Base-by-base conservation (phyloP, 1,284 basidiomycete genomes). In the Ganoderma sinense region DNA sequence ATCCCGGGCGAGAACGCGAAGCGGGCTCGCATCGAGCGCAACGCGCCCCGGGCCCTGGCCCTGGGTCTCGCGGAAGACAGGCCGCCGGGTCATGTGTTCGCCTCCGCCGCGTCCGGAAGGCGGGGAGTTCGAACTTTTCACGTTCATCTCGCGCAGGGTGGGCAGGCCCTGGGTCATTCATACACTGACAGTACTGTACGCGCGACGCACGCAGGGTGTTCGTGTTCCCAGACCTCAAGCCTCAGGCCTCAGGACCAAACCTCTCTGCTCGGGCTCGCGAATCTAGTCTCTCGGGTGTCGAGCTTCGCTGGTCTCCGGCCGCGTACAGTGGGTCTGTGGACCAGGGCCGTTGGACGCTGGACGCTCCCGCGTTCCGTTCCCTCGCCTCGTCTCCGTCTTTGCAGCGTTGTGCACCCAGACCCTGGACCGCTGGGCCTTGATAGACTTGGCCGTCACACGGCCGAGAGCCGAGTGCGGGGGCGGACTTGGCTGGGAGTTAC, bases 51-150 rank as follows among this genome's bases (percentile, higher is more conserved):
- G 18, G 1, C 48, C 48, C 2, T 51, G 53, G 53, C 16, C 53
- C 26, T 7, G 13, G 53, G 14, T 31, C 53, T 16, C 2, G 23
- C 11, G 7, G 14, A 53, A 0, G 48, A 2, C 18, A 13, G 40
- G 2, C 41, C n/a, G 55, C 29, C 58, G 43, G 58, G 67, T 72
- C 71, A 72, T 72, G 71, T 70, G 71, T 68, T 62, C 33, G 18
- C 56, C 62, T 62, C 68, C 68, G 68, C 66, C 61, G 68, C 68
- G 61, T 66, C 64, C 53, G 29, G 23, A 53, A 53, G 51, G 51
- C 51, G 10, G 23, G 26, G 26, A 29, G 51, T 48, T 48, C 51
- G 51, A 31, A 18, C 31, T 16, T 31, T 31, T 36, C 33, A 36
- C 33, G 33, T 36, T 36, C 33, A 36, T 36, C 14, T 43, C 18